Evolutionary conservation across 1,284 basidiomycete genomes (phyloP).

Genomic region (Marasmius fiardii): DNA sequence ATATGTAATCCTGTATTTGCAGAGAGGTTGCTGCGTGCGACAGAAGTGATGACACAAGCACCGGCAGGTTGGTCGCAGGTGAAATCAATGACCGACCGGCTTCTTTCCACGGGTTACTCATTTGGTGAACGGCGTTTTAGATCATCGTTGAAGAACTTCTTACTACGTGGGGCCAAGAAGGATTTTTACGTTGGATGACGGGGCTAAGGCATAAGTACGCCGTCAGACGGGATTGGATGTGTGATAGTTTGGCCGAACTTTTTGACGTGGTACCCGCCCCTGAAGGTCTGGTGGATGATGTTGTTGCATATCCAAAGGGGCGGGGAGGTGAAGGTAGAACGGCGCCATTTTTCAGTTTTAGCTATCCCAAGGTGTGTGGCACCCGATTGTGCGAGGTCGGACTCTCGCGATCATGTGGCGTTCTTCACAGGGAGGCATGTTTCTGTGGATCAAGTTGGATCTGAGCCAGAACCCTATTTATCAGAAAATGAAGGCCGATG

Average conservation of each 20-base stretch:
- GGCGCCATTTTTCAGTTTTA: constrained; percentile 10
- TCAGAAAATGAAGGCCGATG: constrained; percentile 5
- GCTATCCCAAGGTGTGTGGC: constrained; percentile 20
- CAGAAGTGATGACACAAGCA: constrained; percentile 15
- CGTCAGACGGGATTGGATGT: constrained; percentile 14
- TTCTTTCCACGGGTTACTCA: background rate
- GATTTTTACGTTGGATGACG: constrained; percentile 13
- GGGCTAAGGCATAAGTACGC: constrained; percentile 11
- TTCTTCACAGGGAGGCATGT: constrained; percentile 30
- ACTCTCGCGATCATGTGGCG: constrained; percentile 13
- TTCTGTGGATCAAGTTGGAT: constrained; percentile 31
- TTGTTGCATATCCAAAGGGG: constrained; percentile 4
- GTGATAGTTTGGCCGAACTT: constrained; percentile 12
- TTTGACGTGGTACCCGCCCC: constrained; percentile 13
- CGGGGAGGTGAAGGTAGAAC: background rate
- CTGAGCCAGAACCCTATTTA: constrained; percentile 26
- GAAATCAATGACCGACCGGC: background rate
- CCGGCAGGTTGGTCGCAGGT: constrained; percentile 15
- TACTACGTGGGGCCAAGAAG: constrained; percentile 12
- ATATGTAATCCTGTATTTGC: constrained; percentile 41
- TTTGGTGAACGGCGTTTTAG: background rate
- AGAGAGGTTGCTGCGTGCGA: constrained; percentile 27
- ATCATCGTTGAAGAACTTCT: constrained; percentile 12
- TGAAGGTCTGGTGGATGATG: background rate
- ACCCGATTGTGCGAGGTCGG: constrained; percentile 18